Conservation (phyloP, 2,329 filamentous ascomycete species). For the Colletotrichum tropicale region DNA sequence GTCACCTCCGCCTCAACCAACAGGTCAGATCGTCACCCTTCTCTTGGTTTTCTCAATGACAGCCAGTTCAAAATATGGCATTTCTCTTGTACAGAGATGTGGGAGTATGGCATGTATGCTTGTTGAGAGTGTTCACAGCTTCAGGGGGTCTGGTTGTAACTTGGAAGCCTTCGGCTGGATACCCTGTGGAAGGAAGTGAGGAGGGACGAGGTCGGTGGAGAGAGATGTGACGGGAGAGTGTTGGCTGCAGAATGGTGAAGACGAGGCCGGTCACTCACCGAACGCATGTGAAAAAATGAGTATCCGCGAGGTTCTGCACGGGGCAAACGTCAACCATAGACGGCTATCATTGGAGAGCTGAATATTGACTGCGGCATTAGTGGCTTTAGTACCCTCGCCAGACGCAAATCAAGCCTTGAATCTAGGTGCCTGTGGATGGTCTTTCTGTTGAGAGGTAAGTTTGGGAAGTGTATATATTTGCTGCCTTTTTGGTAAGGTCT, state of each 20-base stretch:
- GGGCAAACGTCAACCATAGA: no score
- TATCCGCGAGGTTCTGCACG: no score
- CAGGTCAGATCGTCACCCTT: no score
- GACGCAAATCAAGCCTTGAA: accelerated
- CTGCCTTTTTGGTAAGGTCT: not conserved
- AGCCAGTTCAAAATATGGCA: no score
- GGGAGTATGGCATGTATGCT: not conserved
- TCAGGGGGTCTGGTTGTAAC: accelerated
- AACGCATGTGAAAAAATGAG: accelerated
- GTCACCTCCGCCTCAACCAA: no score
- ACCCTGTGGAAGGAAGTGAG: not conserved
- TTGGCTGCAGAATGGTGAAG: not conserved
- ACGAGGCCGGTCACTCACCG: accelerated
- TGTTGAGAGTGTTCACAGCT: not conserved
- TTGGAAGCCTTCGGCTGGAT: not conserved
- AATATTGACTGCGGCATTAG: not conserved
- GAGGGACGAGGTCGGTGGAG: not conserved
- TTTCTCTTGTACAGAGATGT: no score
- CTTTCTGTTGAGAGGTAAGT: not conserved
- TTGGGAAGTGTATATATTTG: not conserved
- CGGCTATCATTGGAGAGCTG: not conserved
- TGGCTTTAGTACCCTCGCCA: not conserved
- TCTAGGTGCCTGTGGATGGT: accelerated
- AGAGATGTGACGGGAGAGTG: accelerated
- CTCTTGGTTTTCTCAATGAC: no score